Conservation (phyloP, 2,329 filamentous ascomycete genomes). For the Sarocladium kiliense region DNA sequence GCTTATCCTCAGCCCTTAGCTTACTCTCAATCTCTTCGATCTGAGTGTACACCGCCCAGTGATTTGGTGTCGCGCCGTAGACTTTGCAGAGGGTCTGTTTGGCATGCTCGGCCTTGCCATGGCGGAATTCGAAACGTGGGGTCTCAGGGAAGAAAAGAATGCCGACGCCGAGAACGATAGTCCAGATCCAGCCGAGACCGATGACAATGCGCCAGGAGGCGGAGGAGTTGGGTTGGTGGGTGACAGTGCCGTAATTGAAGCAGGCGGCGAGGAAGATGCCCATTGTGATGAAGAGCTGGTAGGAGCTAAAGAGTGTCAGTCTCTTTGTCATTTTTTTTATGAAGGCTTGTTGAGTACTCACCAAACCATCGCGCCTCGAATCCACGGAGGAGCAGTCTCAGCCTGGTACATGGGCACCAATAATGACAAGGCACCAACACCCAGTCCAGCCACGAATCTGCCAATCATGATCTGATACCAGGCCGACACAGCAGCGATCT, state of each 20-base stretch:
- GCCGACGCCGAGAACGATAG: conserved; percentile 40
- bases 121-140: conserved; percentile 45
- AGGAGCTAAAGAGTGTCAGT: conserved; percentile 30
- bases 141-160: conserved; percentile 49
- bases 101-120: conserved; percentile 40
- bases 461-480: conserved; percentile 66
- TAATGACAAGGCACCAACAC: conserved; percentile 61
- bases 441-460: conserved; percentile 59
- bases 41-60: conserved; percentile 40
- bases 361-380: conserved; percentile 60
- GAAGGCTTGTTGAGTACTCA: not conserved
- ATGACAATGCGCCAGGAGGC: conserved; percentile 58
- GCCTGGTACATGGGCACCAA: conserved; percentile 69
- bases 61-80: conserved; percentile 38
- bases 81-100: conserved; percentile 41
- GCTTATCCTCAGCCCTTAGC: conserved; percentile 39
- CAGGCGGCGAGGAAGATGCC: conserved; percentile 58
- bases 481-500: conserved; percentile 47
- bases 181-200: conserved; percentile 47
- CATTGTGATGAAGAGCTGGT: conserved; percentile 68
- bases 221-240: conserved; percentile 37
- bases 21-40: conserved; percentile 50
- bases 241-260: conserved; percentile 58
- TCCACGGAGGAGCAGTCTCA: conserved; percentile 63
- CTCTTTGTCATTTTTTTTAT: no score